These are phyloP conservation scores for Aspergillus affinis DNA, from an alignment of 495 filamentous ascomycete genomes.

Conservation along the genomic window DNA sequence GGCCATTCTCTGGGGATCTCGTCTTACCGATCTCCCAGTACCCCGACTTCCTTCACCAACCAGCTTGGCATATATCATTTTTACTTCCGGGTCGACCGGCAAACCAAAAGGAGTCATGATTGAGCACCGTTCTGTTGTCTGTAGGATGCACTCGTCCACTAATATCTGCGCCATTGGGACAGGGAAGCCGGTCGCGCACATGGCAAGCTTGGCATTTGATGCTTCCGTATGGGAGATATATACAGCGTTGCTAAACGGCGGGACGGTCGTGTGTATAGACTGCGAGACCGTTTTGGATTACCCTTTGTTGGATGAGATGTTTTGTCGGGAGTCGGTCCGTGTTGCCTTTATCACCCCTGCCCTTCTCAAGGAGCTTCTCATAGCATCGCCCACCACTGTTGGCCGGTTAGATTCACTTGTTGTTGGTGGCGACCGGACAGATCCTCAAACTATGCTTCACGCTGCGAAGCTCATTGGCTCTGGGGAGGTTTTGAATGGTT, in stretches of 20 bases:
- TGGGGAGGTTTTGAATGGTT: neutral
- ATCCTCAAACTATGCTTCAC: neutral
- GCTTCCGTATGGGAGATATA: constrained; percentile 8
- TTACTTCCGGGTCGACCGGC: constrained; percentile 8
- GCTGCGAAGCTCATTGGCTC: neutral
- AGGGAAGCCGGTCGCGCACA: neutral
- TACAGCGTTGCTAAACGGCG: constrained; percentile 5
- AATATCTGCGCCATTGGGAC: neutral
- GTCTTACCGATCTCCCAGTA: neutral
- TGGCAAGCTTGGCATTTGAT: constrained; percentile 7
- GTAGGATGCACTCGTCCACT: neutral
- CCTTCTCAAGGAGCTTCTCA: neutral
- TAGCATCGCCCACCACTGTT: neutral
- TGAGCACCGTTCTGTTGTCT: constrained; percentile 4
- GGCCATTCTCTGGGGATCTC: neutral
- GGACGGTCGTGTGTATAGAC: constrained; percentile 7
- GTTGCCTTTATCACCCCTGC: neutral
- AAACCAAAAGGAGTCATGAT: constrained; percentile 9
- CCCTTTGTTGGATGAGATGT: neutral
- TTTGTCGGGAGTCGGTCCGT: neutral
- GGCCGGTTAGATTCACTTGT: constrained; percentile 1
- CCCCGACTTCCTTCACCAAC: neutral
- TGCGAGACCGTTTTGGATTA: constrained; percentile 3
- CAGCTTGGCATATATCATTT: constrained; percentile 7
- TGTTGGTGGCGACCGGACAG: constrained; percentile 9